These are phyloP conservation scores for Lagerstroemia speciosa DNA, from an alignment of 345 rosid genomes.

Conservation along the genomic window DNA sequence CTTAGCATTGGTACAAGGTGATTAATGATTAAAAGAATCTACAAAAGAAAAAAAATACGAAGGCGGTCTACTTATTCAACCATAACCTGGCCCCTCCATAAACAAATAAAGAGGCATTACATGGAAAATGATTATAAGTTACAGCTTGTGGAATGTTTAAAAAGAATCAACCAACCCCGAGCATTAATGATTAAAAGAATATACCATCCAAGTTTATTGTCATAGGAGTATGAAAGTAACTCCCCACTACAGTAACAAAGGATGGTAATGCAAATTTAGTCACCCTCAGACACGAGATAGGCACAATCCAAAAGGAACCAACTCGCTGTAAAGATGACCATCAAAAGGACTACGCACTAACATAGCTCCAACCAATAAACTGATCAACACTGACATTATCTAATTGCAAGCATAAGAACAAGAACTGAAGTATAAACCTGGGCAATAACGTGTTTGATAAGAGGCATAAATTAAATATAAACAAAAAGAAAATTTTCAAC, in stretches of 20 bases:
- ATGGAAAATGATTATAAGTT: neutral
- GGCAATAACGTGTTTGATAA: neutral
- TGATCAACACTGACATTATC: neutral
- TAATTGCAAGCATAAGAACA: neutral
- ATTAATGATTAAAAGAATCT: neutral
- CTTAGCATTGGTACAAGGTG: conserved; percentile 10
- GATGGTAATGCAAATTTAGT: conserved; percentile 19
- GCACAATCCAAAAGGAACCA: conserved; percentile 10
- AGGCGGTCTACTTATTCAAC: too few species aligned
- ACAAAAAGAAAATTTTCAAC: neutral
- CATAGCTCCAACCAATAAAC: neutral
- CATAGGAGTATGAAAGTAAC: conserved; percentile 5
- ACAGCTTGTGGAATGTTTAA: neutral
- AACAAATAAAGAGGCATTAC: too few species aligned
- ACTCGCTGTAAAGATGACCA: conserved; percentile 33
- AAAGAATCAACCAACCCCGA: neutral
- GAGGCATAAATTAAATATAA: neutral
- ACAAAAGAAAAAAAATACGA: neutral
- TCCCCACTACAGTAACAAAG: neutral
- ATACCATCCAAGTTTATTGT: conserved; percentile 19
- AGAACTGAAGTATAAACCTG: too few species aligned
- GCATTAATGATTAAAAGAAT: neutral
- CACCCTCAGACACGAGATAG: conserved; percentile 32
- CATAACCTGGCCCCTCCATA: too few species aligned
- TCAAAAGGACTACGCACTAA: neutral